Evolutionary conservation across 495 filamentous ascomycete genomes (phyloP), one percentile per base, ranked within the genome.

Genomic region (Xylaria acuta): DNA sequence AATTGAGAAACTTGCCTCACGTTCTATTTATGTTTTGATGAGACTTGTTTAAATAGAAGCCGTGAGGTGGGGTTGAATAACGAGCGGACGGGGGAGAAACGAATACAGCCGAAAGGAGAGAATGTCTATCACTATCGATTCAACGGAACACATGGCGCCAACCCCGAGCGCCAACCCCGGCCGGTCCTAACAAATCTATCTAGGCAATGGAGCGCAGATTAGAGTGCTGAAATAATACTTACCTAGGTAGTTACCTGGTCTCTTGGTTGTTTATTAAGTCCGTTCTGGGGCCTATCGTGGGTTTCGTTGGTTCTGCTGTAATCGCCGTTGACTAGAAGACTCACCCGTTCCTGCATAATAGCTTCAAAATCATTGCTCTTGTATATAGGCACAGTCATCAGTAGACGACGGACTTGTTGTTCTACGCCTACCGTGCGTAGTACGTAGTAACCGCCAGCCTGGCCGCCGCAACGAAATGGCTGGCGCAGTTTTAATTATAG

Each of bases 1-100:
- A 64, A 64, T 64, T 64, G 60, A 64, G 38, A 64, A 43, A 60
- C 58, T 60, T 20, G 58, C 58, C 7, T 60, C 32, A 11, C 20
- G 7, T 22, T 60, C 58, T 60, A 60, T 38, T 60, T 40, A 38
- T 60, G 58, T n/a, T 58, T 7, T 51, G 34, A 34, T 58, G n/a
- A 11, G 22, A 25, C 20, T 25, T 25, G 49, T n/a, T 53, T n/a
- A 7, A 22, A 6, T 22, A 0, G n/a, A 53, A 25, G 20, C 6
- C 49, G n/a, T n/a, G n/a, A n/a, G n/a, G n/a, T n/a, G n/a, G n/a
- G n/a, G n/a, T n/a, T n/a, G 20, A 41, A 45, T 14, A 45, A 12
- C 9, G 51, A 58, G 53, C 47, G 6, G 16, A 43, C 14, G 41
- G 8, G 20, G 1, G 7, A 5, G 32, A 58, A 18, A 32, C 18